Conservation (phyloP, 371 early-diverging fungal genomes). For the Mucor irregularis region DNA sequence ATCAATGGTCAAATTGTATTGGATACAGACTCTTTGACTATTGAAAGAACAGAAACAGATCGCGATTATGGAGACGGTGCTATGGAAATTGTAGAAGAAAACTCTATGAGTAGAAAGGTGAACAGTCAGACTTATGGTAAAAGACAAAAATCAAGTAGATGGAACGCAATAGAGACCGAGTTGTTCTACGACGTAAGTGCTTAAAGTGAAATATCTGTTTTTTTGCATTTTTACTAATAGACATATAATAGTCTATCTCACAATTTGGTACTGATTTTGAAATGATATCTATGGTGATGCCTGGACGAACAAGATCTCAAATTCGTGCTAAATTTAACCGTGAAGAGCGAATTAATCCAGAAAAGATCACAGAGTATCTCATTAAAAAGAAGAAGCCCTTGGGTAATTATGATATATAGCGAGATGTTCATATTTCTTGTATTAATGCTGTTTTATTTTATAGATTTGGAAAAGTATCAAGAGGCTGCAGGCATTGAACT, state of each 20-base stretch:
- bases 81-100: slow-evolving; percentile 74
- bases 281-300: slow-evolving; percentile 63
- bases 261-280: slow-evolving; percentile 81
- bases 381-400: slow-evolving; percentile 42
- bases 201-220: not conserved
- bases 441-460: not conserved
- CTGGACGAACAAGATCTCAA: slow-evolving; percentile 57
- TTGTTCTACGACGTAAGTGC: slow-evolving; percentile 58
- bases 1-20: slow-evolving; percentile 68
- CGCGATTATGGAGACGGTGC: slow-evolving; percentile 32
- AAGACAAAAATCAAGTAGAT: slow-evolving; percentile 36
- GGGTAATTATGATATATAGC: slow-evolving; percentile 32
- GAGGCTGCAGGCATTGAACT: slow-evolving; percentile 23
- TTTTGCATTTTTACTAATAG: slow-evolving; percentile 9
- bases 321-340: slow-evolving; percentile 68
- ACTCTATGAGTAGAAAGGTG: slow-evolving; percentile 48
- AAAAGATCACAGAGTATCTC: slow-evolving; percentile 57
- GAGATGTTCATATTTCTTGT: too few species aligned
- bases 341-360: slow-evolving; percentile 60
- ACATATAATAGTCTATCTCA: slow-evolving; percentile 45
- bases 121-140: slow-evolving; percentile 60
- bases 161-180: slow-evolving; percentile 63
- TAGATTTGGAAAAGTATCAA: slow-evolving; percentile 24
- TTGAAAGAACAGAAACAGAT: slow-evolving; percentile 34
- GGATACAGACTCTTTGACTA: slow-evolving; percentile 58